phyloP scores from a whole-genome alignment of 192 early-diverging fungal genomes.

The Umbelopsis isabellina region DNA sequence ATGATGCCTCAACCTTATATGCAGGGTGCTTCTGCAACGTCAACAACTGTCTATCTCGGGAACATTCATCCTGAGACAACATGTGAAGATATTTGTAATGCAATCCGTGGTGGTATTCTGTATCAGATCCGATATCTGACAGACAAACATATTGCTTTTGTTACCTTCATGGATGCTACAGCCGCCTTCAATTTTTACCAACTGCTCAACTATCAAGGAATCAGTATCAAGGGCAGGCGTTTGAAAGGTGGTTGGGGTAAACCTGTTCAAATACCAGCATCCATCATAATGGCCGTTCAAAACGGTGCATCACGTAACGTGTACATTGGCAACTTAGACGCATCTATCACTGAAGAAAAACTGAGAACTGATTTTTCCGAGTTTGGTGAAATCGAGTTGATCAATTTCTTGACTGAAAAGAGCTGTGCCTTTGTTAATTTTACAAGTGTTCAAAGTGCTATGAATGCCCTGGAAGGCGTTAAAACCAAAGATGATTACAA shows the following conservation, averaged over 20 bases:
- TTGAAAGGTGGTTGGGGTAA: slow-evolving; percentile 85
- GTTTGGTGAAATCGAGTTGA: slow-evolving; percentile 84
- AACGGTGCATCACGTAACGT: slow-evolving; percentile 75
- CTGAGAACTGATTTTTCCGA: slow-evolving; percentile 72
- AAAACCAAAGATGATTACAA: slow-evolving; percentile 59
- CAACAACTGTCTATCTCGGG: slow-evolving; percentile 79
- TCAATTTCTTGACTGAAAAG: slow-evolving; percentile 82
- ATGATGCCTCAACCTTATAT: slow-evolving; percentile 28
- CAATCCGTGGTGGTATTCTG: slow-evolving; percentile 81
- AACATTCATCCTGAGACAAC: slow-evolving; percentile 74
- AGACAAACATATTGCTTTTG: slow-evolving; percentile 83
- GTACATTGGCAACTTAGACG: slow-evolving; percentile 72
- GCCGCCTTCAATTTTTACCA: slow-evolving; percentile 68
- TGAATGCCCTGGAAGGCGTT: slow-evolving; percentile 72
- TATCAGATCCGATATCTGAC: slow-evolving; percentile 73
- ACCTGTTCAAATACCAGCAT: slow-evolving; percentile 50
- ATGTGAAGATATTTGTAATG: slow-evolving; percentile 82
- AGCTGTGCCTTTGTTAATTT: slow-evolving; percentile 87
- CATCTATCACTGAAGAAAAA: slow-evolving; percentile 62
- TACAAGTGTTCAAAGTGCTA: slow-evolving; percentile 71
- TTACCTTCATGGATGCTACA: slow-evolving; percentile 78
- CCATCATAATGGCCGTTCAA: slow-evolving; percentile 58
- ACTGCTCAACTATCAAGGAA: slow-evolving; percentile 56
- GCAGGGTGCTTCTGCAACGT: neutral
- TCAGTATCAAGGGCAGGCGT: slow-evolving; percentile 68